A percentile compares a stretch with the other conserved stretches of the same genome.
These are phyloP conservation scores for Scedosporium boydii DNA, from an alignment of 2,329 filamentous ascomycete genomes.

Conservation along the genomic window DNA sequence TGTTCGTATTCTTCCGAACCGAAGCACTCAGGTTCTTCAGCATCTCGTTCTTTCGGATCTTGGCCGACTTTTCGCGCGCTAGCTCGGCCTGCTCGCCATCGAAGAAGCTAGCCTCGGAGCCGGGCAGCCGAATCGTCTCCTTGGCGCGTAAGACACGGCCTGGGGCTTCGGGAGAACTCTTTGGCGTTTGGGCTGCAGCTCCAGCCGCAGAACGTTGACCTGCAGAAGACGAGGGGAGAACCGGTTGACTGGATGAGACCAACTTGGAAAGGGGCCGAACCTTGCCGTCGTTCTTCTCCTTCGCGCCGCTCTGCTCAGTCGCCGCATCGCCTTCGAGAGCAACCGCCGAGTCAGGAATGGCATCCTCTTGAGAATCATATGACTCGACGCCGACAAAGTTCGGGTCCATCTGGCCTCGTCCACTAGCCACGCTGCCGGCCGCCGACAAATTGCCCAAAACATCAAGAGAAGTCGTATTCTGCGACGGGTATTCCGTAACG, in stretches of 20 bases:
- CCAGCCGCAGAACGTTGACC: too few relatives aligned
- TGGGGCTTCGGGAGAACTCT: neutral
- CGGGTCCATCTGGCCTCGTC: neutral
- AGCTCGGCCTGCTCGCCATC: neutral
- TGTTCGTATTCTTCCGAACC: neutral
- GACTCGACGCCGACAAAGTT: neutral
- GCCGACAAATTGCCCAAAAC: neutral
- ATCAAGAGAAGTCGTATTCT: neutral
- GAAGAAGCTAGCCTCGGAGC: slow-evolving; percentile 3
- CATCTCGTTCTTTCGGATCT: neutral
- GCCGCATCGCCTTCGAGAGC: neutral
- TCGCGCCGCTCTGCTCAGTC: neutral
- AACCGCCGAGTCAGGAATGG: neutral
- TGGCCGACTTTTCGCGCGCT: neutral
- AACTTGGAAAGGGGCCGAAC: neutral
- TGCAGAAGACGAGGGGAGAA: neutral
- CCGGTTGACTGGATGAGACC: neutral
- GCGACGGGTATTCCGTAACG: neutral
- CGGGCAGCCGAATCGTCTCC: neutral
- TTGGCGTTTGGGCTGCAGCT: neutral
- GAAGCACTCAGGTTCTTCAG: neutral
- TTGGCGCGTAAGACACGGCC: neutral
- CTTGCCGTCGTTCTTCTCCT: neutral
- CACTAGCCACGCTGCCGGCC: neutral
- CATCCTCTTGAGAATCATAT: neutral